phyloP scores from a whole-genome alignment of 2,329 filamentous ascomycete genomes.

The Pyrenophora seminiperda region DNA sequence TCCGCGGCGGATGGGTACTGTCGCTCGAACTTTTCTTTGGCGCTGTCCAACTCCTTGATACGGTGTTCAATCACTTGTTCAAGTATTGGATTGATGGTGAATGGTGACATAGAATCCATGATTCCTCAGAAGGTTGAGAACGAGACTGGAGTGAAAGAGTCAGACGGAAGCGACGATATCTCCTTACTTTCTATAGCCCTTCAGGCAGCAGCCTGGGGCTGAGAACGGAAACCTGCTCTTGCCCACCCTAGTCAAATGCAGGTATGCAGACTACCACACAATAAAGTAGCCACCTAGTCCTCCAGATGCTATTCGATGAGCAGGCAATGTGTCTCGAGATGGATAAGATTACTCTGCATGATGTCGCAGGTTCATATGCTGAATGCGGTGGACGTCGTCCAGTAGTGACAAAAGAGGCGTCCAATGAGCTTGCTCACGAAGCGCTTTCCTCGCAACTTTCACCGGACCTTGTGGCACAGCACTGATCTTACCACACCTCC shows the following conservation, averaged over 20 bases:
- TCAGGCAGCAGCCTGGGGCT: not conserved
- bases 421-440: not conserved
- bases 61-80: conserved; percentile 48
- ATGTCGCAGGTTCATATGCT: conserved; percentile 4
- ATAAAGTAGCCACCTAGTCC: conserved; percentile 10
- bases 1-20: conserved; percentile 50
- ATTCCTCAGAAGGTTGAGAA: not conserved
- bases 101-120: conserved; percentile 12
- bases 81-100: conserved; percentile 27
- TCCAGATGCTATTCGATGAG: conserved; percentile 2
- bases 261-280: conserved; percentile 11
- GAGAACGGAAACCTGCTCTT: not conserved
- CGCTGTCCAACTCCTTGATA: conserved; percentile 61
- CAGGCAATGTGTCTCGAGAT: not conserved
- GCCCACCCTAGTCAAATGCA: no score
- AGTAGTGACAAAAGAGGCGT: conserved; percentile 6
- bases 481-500: no score
- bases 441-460: conserved; percentile 2
- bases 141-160: not conserved
- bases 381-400: no score
- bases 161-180: not conserved
- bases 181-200: not conserved
- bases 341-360: conserved; percentile 22
- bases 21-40: conserved; percentile 56
- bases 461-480: not conserved